Evolutionary conservation across 2,329 filamentous ascomycete genomes (phyloP).

Genomic region (Cladophialophora yegresii): DNA sequence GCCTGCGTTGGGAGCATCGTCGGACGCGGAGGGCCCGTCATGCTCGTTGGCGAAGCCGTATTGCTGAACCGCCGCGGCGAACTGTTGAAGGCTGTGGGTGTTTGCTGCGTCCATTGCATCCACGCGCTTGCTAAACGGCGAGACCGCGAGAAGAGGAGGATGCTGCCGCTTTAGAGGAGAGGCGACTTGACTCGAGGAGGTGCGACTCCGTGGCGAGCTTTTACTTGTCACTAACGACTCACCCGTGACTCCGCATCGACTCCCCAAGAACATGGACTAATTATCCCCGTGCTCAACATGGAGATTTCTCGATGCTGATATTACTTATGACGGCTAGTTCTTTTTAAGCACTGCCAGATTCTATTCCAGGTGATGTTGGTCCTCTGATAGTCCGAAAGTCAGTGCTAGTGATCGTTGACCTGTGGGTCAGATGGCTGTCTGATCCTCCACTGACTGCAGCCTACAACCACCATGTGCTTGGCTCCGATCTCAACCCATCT

Average conservation of each 20-base stretch:
- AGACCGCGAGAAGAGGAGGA: neutral
- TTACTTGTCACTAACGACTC: neutral
- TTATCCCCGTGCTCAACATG: neutral
- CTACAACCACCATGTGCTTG: neutral
- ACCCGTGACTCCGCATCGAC: neutral
- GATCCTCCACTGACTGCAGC: neutral
- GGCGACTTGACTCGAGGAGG: neutral
- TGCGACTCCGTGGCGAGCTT: neutral
- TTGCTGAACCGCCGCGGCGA: conserved; percentile 26
- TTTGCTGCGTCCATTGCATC: conserved; percentile 18
- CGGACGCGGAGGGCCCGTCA: conserved; percentile 9
- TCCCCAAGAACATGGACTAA: neutral
- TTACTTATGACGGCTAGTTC: neutral
- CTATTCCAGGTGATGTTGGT: neutral
- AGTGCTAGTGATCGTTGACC: neutral
- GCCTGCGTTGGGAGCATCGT: conserved; percentile 18
- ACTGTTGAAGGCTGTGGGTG: conserved; percentile 23
- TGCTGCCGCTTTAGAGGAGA: conserved; percentile 10
- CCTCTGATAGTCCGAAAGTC: neutral
- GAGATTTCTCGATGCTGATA: neutral
- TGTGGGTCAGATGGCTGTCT: neutral
- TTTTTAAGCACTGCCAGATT: neutral
- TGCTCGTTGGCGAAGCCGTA: conserved; percentile 19
- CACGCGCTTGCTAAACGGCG: conserved; percentile 1
- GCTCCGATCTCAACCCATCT: conserved; percentile 36